Base-by-base conservation (phyloP, 345 rosid genomes). In the Fremontodendron californicum region DNA sequence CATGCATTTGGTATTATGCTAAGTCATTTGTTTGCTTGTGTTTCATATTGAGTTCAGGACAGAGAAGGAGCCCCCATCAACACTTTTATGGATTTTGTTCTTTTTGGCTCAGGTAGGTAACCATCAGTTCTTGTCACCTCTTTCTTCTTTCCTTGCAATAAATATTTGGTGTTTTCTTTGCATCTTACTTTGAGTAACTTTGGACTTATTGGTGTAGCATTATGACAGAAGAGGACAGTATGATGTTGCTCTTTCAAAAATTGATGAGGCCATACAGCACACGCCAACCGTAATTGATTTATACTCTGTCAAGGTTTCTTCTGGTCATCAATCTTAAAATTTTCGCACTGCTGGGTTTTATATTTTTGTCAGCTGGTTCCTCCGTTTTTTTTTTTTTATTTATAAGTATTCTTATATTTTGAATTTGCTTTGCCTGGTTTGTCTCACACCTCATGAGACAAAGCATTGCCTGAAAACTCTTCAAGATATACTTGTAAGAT, bases 261-360 rank as follows among this genome's bases (percentile, higher is more conserved):
- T 96, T 81, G 88, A 93, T 7, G 97, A 92, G 88, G 98, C 98
- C 75, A 91, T 96, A 73, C 84, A 79, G 77, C 99, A 93, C 82
- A 96, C 99, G 51, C 99, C 98, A 39, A 96, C 99, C 29, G 99
- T 96, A 66, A 96, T 96, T 87, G 98, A 96, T 86, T 83, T 93
- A 76, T 96, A 96, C 76, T 92, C 91, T 1, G 93, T 87, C 77
- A 96, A 96, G 99, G 99, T 96, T 80, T 78, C 83, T 46, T 82
- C 52, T 48, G 33, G 42, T 19, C 16, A 2, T 69, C 27, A 65
- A 45, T 73, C 45, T 78, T 21, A 13, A 37, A 78, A 21, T 21
- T 21, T 33, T 74, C 37, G 16, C 45, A 2, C n/a, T 49, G 37
- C 45, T 33, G 57, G 64, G 65, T 51, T 74, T 12, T 37, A 43